Evolutionary conservation across 2,329 filamentous ascomycete species (phyloP).

Genomic region (Pestalotiopsis sp.): DNA sequence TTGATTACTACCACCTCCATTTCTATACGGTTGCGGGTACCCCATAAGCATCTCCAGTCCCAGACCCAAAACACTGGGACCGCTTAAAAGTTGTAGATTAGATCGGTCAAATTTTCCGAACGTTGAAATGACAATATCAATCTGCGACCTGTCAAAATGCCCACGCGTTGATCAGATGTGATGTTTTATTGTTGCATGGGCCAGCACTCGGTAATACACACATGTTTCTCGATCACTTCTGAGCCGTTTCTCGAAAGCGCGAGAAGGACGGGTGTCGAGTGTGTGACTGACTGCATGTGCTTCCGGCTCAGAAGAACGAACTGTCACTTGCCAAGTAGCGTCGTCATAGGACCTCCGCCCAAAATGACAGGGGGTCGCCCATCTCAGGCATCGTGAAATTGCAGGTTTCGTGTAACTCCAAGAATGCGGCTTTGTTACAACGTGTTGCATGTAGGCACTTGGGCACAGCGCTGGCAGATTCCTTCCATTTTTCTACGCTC

Average conservation of each 20-base stretch:
- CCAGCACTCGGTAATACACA: no score
- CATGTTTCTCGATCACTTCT: no score
- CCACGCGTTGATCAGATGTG: background rate
- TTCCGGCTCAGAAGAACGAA: background rate
- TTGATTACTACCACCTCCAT: no score
- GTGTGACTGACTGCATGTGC: background rate
- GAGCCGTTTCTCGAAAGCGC: no score
- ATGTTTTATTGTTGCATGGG: background rate
- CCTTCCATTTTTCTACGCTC: background rate
- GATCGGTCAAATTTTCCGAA: background rate
- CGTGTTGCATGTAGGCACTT: background rate
- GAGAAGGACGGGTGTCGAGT: background rate
- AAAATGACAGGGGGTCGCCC: background rate
- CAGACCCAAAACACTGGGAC: background rate
- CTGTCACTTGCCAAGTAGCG: background rate
- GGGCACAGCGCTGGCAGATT: background rate
- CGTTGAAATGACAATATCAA: background rate
- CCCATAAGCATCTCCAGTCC: background rate
- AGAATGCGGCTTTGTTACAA: background rate
- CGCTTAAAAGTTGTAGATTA: background rate
- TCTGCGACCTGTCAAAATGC: background rate
- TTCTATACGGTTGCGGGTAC: background rate
- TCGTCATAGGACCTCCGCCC: constrained; percentile 10
- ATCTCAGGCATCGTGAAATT: background rate
- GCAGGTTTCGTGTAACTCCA: constrained; percentile 2